Percentiles rank a stretch among this genome's conserved stretches.
Conservation (phyloP, 345 rosid genomes). For the Kandelia obovata region DNA sequence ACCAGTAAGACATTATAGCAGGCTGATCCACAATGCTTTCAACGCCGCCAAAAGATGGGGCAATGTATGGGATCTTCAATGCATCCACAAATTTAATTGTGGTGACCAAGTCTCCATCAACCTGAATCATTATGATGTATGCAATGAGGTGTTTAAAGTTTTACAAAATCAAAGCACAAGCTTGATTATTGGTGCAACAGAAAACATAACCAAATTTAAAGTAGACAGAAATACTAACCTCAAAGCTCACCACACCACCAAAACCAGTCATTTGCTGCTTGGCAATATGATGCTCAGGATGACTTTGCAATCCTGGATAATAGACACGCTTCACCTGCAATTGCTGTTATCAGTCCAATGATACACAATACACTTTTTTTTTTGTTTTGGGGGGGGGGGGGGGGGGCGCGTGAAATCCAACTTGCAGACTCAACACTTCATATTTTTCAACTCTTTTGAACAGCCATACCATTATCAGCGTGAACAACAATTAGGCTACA, state of each 20-base stretch:
- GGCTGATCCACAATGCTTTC: conserved; percentile 99
- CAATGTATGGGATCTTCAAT: conserved; percentile 90
- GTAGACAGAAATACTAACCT: conserved; percentile 42
- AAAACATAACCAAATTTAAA: neutral
- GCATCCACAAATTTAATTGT: conserved; percentile 83
- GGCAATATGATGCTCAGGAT: conserved; percentile 89
- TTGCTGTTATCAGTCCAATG: conserved; percentile 8
- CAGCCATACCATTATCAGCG: no score
- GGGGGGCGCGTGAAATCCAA: no score
- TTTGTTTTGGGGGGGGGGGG: no score
- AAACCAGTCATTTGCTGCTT: conserved; percentile 94
- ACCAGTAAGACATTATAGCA: conserved; percentile 99
- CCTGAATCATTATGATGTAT: conserved; percentile 31
- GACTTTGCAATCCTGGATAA: conserved; percentile 92
- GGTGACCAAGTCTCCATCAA: conserved; percentile 69
- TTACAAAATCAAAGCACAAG: neutral
- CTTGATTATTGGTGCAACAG: neutral
- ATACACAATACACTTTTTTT: neutral
- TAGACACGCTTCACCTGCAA: conserved; percentile 78
- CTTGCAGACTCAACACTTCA: no score
- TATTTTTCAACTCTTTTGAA: no score
- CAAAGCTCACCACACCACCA: conserved; percentile 99
- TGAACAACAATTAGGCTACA: no score
- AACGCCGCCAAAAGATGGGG: conserved; percentile 97
- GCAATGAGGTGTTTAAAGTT: neutral